Conservation (phyloP, 352 stramenopile species). For the Bremia lactucae region DNA sequence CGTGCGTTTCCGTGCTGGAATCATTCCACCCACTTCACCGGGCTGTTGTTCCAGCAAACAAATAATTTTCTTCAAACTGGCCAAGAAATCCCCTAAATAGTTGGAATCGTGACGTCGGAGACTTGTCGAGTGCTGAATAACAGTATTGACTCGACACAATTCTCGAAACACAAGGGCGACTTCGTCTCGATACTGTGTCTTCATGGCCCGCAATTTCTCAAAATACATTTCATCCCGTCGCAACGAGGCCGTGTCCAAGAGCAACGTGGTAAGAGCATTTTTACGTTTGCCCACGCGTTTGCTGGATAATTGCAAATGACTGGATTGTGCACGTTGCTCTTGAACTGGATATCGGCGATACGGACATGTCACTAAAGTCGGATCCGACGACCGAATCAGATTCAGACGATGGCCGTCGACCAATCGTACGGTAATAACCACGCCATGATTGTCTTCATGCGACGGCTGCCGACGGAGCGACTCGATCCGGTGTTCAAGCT, state of each 20-base stretch:
- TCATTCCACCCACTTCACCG: constrained; percentile 63
- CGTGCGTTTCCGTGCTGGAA: constrained; percentile 55
- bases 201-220: constrained; percentile 54
- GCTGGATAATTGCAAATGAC: constrained; percentile 3
- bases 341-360: constrained; percentile 3
- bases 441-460: constrained; percentile 18
- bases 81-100: constrained; percentile 70
- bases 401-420: constrained; percentile 20
- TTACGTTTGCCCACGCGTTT: too few species aligned
- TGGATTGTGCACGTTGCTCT: constrained; percentile 3
- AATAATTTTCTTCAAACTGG: constrained; percentile 86
- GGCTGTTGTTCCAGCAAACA: constrained; percentile 81
- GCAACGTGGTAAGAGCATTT: too few species aligned
- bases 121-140: constrained; percentile 71
- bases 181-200: constrained; percentile 65
- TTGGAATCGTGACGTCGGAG: constrained; percentile 68
- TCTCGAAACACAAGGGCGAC: constrained; percentile 72
- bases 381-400: constrained; percentile 9
- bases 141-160: constrained; percentile 66
- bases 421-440: constrained; percentile 13
- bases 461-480: constrained; percentile 46
- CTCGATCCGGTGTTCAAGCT: constrained; percentile 53
- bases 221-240: constrained; percentile 56
- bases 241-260: constrained; percentile 1
- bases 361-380: constrained; percentile 7